phyloP scores from a whole-genome alignment of 176 grass and related monocot genomes.

The Phoenix dactylifera region DNA sequence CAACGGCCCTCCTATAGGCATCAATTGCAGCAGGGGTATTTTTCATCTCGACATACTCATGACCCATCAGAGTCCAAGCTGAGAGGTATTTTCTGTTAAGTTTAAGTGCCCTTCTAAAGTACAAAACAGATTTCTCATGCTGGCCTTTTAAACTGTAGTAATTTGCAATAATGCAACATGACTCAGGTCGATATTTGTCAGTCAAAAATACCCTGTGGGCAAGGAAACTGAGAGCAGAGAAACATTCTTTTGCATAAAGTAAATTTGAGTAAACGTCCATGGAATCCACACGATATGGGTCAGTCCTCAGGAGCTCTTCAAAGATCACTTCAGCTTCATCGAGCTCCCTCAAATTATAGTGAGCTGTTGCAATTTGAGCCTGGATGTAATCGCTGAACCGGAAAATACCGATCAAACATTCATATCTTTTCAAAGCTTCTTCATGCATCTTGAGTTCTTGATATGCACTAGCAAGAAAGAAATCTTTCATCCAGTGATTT shows the following conservation, averaged over 20 bases:
- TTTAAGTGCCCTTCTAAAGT: slow-evolving; percentile 83
- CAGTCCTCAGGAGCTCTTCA: slow-evolving; percentile 88
- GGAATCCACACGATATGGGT: slow-evolving; percentile 91
- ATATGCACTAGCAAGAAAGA: slow-evolving; percentile 86
- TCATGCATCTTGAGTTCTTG: slow-evolving; percentile 90
- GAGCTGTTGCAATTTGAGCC: slow-evolving; percentile 88
- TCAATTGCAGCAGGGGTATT: slow-evolving; percentile 96
- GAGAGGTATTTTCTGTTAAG: slow-evolving; percentile 94
- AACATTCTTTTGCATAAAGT: slow-evolving; percentile 92
- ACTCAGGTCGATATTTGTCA: slow-evolving; percentile 90
- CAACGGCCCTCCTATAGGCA: slow-evolving; percentile 86
- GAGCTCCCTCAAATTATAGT: slow-evolving; percentile 86
- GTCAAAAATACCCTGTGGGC: slow-evolving; percentile 97
- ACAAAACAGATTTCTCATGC: slow-evolving; percentile 88
- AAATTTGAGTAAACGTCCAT: slow-evolving; percentile 97
- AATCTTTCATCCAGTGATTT: slow-evolving; percentile 99
- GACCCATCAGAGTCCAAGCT: slow-evolving; percentile 98
- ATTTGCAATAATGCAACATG: slow-evolving; percentile 98
- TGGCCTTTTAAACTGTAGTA: slow-evolving; percentile 98
- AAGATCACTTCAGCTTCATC: slow-evolving; percentile 96
- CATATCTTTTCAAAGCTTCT: slow-evolving; percentile 84
- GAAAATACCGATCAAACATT: slow-evolving; percentile 58
- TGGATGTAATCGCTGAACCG: slow-evolving; percentile 80
- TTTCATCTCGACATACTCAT: slow-evolving; percentile 98
- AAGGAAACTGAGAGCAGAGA: slow-evolving; percentile 82